Base-by-base conservation (phyloP, 306 rosid species). In the Pyrus pyrifolia region DNA sequence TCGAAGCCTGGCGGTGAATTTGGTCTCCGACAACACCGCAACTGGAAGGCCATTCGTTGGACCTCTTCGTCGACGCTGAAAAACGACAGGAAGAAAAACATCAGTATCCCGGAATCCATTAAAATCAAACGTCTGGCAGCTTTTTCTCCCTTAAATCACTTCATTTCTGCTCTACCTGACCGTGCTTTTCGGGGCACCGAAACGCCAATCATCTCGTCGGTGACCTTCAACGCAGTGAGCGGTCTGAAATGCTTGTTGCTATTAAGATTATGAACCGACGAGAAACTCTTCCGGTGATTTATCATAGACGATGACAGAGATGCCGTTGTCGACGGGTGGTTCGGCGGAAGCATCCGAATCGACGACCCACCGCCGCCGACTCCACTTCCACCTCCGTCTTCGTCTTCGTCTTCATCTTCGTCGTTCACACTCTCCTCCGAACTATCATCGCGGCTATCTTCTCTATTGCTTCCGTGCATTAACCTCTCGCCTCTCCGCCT, bases 161-260 rank as follows among this genome's bases (percentile, higher is more conserved):
- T 38, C 17, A 68, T 30, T 60, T 60, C 64, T 29, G 51, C 75
- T 62, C 73, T 83, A 96, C 99, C 99, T 81, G 99, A 89, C 74
- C 99, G 99, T 74, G 99, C 98, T 77, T 87, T 96, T 61, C 99
- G 85, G 0, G 99, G 99, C 6, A 96, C 93, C 35, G 89, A 71
- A 25, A 91, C 97, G 15, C 99, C 97, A 86, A 96, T 96, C 99
- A 92, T 96, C 73, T 96, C 99, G 69, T 96, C 98, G 78, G 99
- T 87, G 66, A 90, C 88, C 78, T 91, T 96, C 98, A 90, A 92
- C 81, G 89, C 80, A 84, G 96, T 85, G 55, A 89, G 73, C 73
- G 88, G 82, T 81, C 97, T 85, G 76, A 89, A 91, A 78, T 80
- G 87, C 87, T 89, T 92, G 60, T 42, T 73, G 46, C 30, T 73